A percentile compares a stretch with the other conserved stretches of the same genome.
Evolutionary conservation across 2,329 filamentous ascomycete species (phyloP).

Genomic region (Aphanoascus verrucosus): DNA sequence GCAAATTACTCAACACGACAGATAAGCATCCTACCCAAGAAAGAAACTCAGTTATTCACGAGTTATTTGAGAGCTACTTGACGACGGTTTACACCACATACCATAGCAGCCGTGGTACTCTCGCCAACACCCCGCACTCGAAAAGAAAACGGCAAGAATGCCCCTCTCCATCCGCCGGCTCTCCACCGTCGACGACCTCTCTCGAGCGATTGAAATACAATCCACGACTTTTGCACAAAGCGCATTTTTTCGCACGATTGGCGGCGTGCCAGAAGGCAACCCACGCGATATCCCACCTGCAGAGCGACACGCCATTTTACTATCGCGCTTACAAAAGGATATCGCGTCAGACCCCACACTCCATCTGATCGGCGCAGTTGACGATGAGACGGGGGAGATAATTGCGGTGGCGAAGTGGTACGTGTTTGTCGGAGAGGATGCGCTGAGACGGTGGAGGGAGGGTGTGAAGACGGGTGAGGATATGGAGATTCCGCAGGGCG

Average conservation of each 20-base stretch:
- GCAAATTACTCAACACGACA: too few species aligned
- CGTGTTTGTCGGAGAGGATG: slow-evolving; percentile 6
- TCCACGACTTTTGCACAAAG: slow-evolving; percentile 4
- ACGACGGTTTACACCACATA: too few species aligned
- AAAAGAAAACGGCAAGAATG: slow-evolving; percentile 2
- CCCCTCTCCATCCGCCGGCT: slow-evolving; percentile 11
- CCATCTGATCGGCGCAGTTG: slow-evolving; percentile 11
- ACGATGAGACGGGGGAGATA: slow-evolving; percentile 14
- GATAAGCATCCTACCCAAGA: too few species aligned
- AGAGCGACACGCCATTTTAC: slow-evolving; percentile 4
- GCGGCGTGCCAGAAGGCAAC: slow-evolving; percentile 5
- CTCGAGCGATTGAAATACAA: slow-evolving; percentile 12
- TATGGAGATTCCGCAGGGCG: slow-evolving; percentile 9
- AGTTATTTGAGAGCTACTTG: too few species aligned
- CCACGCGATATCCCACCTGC: slow-evolving; percentile 2
- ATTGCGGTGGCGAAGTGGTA: slow-evolving; percentile 13
- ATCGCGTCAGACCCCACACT: slow-evolving; percentile 10
- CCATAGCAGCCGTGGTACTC: too few species aligned
- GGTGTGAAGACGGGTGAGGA: slow-evolving; percentile 3
- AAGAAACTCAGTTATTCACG: too few species aligned
- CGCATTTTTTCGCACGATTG: slow-evolving; percentile 12
- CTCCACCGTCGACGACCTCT: slow-evolving; percentile 10
- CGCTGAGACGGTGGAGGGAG: slow-evolving; percentile 9
- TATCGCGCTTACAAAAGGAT: neutral
- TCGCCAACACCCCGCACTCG: neutral